phyloP scores from a whole-genome alignment of 1,139 yeast species.

The Meyerozyma athensensis region DNA sequence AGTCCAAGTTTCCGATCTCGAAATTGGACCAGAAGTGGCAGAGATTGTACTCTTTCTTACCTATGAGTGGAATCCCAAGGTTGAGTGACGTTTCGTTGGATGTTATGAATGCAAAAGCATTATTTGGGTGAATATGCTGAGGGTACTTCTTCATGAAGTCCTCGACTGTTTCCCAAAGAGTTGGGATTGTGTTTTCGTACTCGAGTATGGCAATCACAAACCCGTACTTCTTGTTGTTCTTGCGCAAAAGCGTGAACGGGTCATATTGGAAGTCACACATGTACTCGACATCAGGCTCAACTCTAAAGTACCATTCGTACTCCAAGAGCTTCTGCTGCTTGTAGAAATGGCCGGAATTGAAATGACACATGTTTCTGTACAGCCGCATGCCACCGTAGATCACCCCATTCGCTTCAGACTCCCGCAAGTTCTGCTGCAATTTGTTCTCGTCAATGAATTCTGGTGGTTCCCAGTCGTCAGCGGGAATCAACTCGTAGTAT shows the following conservation, averaged over 20 bases:
- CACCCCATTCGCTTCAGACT: slow-evolving; percentile 22
- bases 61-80: slow-evolving; percentile 14
- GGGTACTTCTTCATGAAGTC: slow-evolving; percentile 59
- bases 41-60: slow-evolving; percentile 63
- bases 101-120: slow-evolving; percentile 65
- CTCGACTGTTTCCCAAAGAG: slow-evolving; percentile 75
- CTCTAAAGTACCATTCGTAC: slow-evolving; percentile 44
- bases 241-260: slow-evolving; percentile 35
- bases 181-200: slow-evolving; percentile 51
- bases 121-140: slow-evolving; percentile 60
- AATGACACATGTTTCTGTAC: slow-evolving; percentile 47
- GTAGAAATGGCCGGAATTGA: slow-evolving; percentile 43
- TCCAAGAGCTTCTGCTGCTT: slow-evolving; percentile 34
- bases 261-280: slow-evolving; percentile 48
- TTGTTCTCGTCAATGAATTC: slow-evolving; percentile 28
- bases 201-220: slow-evolving; percentile 42
- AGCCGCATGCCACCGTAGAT: slow-evolving; percentile 39
- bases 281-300: slow-evolving; percentile 44
- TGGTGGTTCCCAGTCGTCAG: slow-evolving; percentile 42
- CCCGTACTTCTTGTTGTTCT: slow-evolving; percentile 36
- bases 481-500: slow-evolving; percentile 40
- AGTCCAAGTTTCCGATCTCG: slow-evolving; percentile 78
- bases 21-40: slow-evolving; percentile 97
- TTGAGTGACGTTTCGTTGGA: slow-evolving; percentile 46
- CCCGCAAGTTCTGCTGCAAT: slow-evolving; percentile 21